Conservation (phyloP, 352 stramenopile species). For the Phytophthora syringae region DNA sequence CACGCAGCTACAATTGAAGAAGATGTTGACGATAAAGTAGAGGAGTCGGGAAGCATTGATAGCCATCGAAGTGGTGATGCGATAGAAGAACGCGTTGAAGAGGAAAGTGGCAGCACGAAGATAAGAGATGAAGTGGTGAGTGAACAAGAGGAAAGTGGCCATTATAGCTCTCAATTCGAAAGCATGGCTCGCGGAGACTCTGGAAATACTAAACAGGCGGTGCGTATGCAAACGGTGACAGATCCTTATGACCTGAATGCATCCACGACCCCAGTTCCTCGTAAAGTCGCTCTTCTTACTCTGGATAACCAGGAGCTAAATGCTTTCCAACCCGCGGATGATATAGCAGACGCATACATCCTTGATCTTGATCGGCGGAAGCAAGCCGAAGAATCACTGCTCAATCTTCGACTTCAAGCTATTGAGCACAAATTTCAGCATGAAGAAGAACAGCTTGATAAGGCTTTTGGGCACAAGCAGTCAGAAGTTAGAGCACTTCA, state of each 20-base stretch:
- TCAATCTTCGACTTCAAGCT: conserved; percentile 51
- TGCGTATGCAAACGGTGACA: neutral
- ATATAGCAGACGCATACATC: conserved; percentile 41
- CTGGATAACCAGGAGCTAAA: neutral
- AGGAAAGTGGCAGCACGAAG: neutral
- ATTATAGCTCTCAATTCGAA: conserved; percentile 27
- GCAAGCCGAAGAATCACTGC: conserved; percentile 56
- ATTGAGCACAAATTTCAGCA: conserved; percentile 46
- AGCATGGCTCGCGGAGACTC: neutral
- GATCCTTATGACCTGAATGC: neutral
- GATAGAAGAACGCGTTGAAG: conserved; percentile 1
- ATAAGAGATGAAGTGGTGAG: neutral
- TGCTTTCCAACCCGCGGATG: neutral
- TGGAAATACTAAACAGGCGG: neutral
- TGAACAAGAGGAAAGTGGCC: neutral
- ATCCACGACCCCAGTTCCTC: neutral
- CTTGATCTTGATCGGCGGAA: conserved; percentile 56
- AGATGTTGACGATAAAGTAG: neutral
- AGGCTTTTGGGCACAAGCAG: conserved; percentile 2
- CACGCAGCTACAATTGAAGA: conserved; percentile 7
- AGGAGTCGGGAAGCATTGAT: neutral
- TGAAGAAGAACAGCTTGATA: conserved; percentile 36
- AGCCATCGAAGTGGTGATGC: conserved; percentile 1
- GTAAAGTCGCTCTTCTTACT: neutral
- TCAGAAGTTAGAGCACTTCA: conserved; percentile 3